phyloP scores from a whole-genome alignment of 1,284 basidiomycete species.

The Ustilago shanxiensis region DNA sequence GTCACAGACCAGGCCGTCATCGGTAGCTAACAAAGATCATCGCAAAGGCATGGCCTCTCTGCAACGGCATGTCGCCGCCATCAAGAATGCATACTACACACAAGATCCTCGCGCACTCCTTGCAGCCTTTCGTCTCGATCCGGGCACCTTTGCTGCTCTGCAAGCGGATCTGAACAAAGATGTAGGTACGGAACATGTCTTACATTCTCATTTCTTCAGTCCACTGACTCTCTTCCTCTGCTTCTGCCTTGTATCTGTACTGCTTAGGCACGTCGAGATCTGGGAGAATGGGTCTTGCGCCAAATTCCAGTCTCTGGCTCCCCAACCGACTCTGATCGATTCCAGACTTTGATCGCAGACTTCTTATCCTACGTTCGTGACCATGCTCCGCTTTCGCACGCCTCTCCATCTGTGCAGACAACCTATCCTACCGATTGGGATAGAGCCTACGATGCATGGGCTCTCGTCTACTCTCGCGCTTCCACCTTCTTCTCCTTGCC shows the following conservation, averaged over 20 bases:
- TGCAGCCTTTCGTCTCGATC: slow-evolving; percentile 34
- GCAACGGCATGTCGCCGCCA: slow-evolving; percentile 40
- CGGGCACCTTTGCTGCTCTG: slow-evolving; percentile 29
- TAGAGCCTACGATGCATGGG: slow-evolving; percentile 57
- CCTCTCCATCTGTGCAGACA: slow-evolving; percentile 13
- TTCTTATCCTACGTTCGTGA: slow-evolving; percentile 46
- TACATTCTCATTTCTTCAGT: background rate
- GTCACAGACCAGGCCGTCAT: background rate
- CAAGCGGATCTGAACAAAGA: slow-evolving; percentile 35
- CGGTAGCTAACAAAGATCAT: background rate
- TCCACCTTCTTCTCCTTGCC: slow-evolving; percentile 66
- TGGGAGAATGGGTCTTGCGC: slow-evolving; percentile 28
- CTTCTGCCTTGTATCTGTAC: background rate
- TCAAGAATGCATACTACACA: slow-evolving; percentile 41
- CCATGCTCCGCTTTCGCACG: slow-evolving; percentile 24
- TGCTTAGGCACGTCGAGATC: slow-evolving; percentile 34
- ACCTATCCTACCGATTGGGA: slow-evolving; percentile 31
- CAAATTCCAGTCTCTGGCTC: slow-evolving; percentile 37
- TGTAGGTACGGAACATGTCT: slow-evolving; percentile 17
- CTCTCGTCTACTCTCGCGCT: slow-evolving; percentile 59
- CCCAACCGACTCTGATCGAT: slow-evolving; percentile 48
- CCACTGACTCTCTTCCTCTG: background rate
- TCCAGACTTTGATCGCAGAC: slow-evolving; percentile 49
- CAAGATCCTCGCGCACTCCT: slow-evolving; percentile 31
- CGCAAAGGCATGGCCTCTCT: slow-evolving; percentile 32